Conservation (phyloP, 192 early-diverging fungal species). For the Dissophora globulifera region DNA sequence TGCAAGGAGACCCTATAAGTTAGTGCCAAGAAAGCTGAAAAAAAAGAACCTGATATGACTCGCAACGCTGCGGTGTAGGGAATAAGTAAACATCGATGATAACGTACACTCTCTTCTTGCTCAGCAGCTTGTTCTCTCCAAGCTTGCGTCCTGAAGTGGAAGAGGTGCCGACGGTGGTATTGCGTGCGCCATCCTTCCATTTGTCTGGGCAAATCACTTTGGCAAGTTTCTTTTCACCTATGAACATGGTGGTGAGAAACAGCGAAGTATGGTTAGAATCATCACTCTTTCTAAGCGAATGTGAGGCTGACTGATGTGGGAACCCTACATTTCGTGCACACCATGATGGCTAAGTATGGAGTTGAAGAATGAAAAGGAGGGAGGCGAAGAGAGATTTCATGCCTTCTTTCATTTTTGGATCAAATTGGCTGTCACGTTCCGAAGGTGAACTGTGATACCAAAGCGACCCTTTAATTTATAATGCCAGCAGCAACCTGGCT, state of each 20-base stretch:
- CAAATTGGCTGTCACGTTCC: too few species aligned
- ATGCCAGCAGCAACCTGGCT: too few species aligned
- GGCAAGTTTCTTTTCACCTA: constrained; percentile 69
- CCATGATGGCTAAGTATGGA: too few species aligned
- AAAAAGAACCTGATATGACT: neutral
- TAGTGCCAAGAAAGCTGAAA: neutral
- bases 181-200: constrained; percentile 73
- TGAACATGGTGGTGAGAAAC: neutral
- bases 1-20: too few species aligned
- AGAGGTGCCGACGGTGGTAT: constrained; percentile 54
- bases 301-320: neutral
- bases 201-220: constrained; percentile 70
- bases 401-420: too few species aligned
- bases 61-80: neutral
- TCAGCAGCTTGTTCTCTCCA: constrained; percentile 69
- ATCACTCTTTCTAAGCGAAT: too few species aligned
- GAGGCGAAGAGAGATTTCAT: too few species aligned
- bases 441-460: too few species aligned
- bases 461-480: too few species aligned
- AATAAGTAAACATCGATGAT: neutral
- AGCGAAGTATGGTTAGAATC: too few species aligned
- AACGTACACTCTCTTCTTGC: constrained; percentile 61
- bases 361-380: too few species aligned
- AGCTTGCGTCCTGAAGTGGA: constrained; percentile 58
- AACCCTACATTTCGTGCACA: neutral